Evolutionary conservation across 1,284 basidiomycete genomes (phyloP).

Genomic region (Leccinum huronense): DNA sequence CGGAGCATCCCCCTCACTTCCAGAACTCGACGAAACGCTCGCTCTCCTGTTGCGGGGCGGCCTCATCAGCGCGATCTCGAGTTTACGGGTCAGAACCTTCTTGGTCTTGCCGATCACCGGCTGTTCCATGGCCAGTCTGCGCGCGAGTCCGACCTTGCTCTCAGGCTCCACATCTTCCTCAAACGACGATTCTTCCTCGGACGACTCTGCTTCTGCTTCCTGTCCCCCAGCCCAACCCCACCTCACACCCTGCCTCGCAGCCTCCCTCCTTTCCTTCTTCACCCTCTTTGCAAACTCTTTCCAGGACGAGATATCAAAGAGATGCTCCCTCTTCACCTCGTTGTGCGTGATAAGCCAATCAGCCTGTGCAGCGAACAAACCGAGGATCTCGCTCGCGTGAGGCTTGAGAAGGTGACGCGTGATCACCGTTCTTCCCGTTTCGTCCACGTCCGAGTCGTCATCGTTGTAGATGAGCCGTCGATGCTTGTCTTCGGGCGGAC

Average conservation of each 20-base stretch:
- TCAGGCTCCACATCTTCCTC: conserved; percentile 11
- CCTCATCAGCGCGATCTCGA: conserved; percentile 26
- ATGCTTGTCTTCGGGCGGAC: conserved; percentile 28
- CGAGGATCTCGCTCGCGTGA: conserved; percentile 43
- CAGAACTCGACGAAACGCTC: conserved; percentile 24
- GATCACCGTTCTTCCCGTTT: conserved; percentile 25
- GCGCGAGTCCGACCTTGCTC: not conserved
- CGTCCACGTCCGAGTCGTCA: conserved; percentile 36
- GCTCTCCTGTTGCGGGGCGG: conserved; percentile 16
- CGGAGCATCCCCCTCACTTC: conserved; percentile 28
- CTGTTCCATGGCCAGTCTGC: conserved; percentile 21
- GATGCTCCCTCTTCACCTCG: conserved; percentile 28
- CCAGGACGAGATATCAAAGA: conserved; percentile 47
- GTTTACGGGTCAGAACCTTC: conserved; percentile 22
- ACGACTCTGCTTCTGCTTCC: conserved; percentile 3
- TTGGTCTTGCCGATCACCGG: conserved; percentile 33
- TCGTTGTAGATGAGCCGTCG: conserved; percentile 39
- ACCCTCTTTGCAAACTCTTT: conserved; percentile 40
- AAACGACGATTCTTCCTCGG: conserved; percentile 6
- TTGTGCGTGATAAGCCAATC: conserved; percentile 53
- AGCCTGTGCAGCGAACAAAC: conserved; percentile 47
- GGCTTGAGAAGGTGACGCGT: conserved; percentile 43
- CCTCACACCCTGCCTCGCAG: conserved; percentile 21
- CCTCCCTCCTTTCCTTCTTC: conserved; percentile 32
- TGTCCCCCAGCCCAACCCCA: conserved; percentile 33